Evolutionary conservation across 192 early-diverging fungal genomes (phyloP), one percentile per base, ranked within the genome.

Genomic region (Ambispora gerdemannii): DNA sequence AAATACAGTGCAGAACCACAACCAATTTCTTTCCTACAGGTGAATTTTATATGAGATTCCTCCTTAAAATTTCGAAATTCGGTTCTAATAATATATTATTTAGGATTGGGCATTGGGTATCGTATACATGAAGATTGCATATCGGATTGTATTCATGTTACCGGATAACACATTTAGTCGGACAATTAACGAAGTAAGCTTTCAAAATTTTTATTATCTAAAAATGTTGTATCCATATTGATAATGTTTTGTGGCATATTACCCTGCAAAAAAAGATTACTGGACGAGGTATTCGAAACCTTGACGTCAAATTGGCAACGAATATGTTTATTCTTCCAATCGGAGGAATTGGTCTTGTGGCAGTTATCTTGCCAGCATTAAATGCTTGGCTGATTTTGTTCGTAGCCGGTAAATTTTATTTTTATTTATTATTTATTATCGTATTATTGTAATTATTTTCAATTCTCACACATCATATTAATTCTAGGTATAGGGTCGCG

Each of bases 21-120:
- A 10, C 63, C 50, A 31, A 70, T 36, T 61, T 67, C 34, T 24
- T 71, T 66, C 43, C 75, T 75, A 53, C 75, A 78, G 73, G 80
- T 72, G 74, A 75, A 58, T 72, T 69, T n/a, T n/a, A n/a, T n/a
- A n/a, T n/a, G n/a, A n/a, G n/a, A n/a, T n/a, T n/a, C n/a, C n/a
- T n/a, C n/a, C n/a, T n/a, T n/a, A n/a, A n/a, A n/a, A n/a, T n/a
- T n/a, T n/a, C n/a, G n/a, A n/a, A n/a, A n/a, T n/a, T n/a, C n/a
- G n/a, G n/a, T n/a, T n/a, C n/a, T n/a, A n/a, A n/a, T n/a, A n/a
- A n/a, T n/a, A n/a, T n/a, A n/a, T 79, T 20, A 33, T 78, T 38
- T 81, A 91, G 83, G 83, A 88, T 65, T 93, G 90, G 89, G 82
- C 89, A 0, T 65, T 86, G 35, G 92, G 92, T 24, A 75, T 89